Base-by-base conservation (phyloP, 2,329 filamentous ascomycete species). In the Aureobasidium leucospermi region DNA sequence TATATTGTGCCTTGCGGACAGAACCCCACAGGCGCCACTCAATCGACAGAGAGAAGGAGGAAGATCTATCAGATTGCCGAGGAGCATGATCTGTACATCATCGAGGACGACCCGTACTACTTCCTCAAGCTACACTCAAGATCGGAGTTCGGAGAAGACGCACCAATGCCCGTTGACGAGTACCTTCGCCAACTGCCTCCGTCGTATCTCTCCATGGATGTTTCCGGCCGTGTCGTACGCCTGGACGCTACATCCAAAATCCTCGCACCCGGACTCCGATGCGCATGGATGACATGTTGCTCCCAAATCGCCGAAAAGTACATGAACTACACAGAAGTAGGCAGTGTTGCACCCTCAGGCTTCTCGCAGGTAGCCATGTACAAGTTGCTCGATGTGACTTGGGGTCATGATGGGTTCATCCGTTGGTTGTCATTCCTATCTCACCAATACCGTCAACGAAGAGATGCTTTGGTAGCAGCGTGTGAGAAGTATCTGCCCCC, bases 171-270 rank as follows among this genome's bases (percentile, higher is more conserved):
- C 4, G 41, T 56, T 2, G 52, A 56, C 6, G 52, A 56, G 31
- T 56, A 56, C 11, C 36, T 56, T 5, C 39, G 41, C n/a, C 31
- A 38, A 7, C 41, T 56, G 41, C 52, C 52, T 29, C 46, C 62
- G 1, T 73, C 71, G 0, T 74, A 72, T 56, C 62, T 75, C 0
- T 69, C 68, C 2, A 57, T 75, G 9, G 73, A 75, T 43, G 60
- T 53, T 1, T 67, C 64, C 10, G 70, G 70, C 2, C 66, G 70
- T 10, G 70, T 72, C 2, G 39, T 72, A 4, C 67, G 70, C 1
- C 58, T 73, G 5, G 70, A 72, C 39, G 64, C 70, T 1, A 65
- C 65, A 0, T 70, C 70, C 8, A 73, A 73, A 60, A 68, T 71
- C 13, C 51, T 72, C 13, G 67, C 69, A 0, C 70, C 70, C 23